Base-by-base conservation (phyloP, 768 basidiomycete species). In the Naganishia kalamii region DNA sequence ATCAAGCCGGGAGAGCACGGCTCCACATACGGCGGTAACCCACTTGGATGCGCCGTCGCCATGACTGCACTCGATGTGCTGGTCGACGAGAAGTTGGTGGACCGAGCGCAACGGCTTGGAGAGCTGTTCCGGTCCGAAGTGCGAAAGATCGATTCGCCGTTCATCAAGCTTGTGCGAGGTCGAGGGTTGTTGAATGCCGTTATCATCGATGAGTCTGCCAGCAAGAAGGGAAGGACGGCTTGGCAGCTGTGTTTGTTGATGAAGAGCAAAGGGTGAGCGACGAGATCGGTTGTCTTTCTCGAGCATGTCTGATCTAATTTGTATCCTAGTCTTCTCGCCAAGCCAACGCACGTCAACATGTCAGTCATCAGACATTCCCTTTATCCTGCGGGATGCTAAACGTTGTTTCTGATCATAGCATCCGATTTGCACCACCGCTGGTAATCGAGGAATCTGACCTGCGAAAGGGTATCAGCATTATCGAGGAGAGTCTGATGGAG, bases 341-440 rank as follows among this genome's bases (percentile, higher is more conserved):
- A 99, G 82, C 93, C 96, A 13, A 97, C 94, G 0, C 92, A 96
- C 73, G 84, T 87, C 29, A 94, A 94, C 78, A 91, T 90, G 91
- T 93, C 71, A 71, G 90, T 82, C 23, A 1, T 25, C 30, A 32
- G 6, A 2, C n/a, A 43, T 44, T 17, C 19, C 13, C 44, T n/a
- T 43, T 29, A n/a, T 25, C 25, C n/a, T 25, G 32, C 19, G 48
- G 17, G 17, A 41, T 63, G 40, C 51, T 44, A 7, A 41, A 17
- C 51, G 19, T 19, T 21, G 4, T 23, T 57, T 19, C 11, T 8
- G 17, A 4, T 52, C 6, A 23, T 19, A 97, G 92, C 60, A 89
- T 99, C 70, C 92, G 94, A 33, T 94, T 99, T 76, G 91, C 96
- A 1, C 94, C 94, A 2, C 94, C 94, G 2, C 79, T 99, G 62